phyloP scores from a whole-genome alignment of 371 early-diverging fungal species.

The Apophysomyces trapeziformis region DNA sequence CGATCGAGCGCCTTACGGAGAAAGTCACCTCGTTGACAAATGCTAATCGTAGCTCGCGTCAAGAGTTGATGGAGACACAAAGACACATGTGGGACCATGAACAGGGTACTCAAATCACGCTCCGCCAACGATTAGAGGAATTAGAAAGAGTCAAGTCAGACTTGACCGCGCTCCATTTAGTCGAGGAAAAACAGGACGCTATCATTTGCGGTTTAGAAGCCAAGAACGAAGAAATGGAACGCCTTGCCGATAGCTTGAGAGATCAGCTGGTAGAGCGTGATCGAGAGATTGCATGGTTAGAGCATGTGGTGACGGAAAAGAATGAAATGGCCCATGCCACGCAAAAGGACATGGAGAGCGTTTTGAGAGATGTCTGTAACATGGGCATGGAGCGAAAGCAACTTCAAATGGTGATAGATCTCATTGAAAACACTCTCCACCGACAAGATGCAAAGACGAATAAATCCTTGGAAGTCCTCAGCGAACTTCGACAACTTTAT shows the following conservation, averaged over 20 bases:
- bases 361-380: constrained; percentile 35
- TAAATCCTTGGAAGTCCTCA: constrained; percentile 28
- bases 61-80: constrained; percentile 17
- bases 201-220: constrained; percentile 41
- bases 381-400: constrained; percentile 42
- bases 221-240: constrained; percentile 45
- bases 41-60: constrained; percentile 2
- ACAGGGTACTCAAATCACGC: constrained; percentile 24
- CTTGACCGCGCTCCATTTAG: constrained; percentile 25
- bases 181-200: constrained; percentile 47
- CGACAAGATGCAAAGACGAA: constrained; percentile 43
- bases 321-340: constrained; percentile 20
- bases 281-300: constrained; percentile 28
- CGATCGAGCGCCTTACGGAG: background rate
- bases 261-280: constrained; percentile 38
- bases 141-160: constrained; percentile 38
- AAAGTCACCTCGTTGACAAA: constrained; percentile 9
- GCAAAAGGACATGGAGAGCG: constrained; percentile 30
- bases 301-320: constrained; percentile 33
- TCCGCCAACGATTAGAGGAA: constrained; percentile 34
- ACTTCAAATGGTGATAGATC: constrained; percentile 34
- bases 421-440: constrained; percentile 38
- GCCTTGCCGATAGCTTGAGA: constrained; percentile 25
- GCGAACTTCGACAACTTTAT: constrained; percentile 38
- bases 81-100: constrained; percentile 35